Evolutionary conservation across 306 rosid species (phyloP), one percentile per base, ranked within the genome.

Genomic region (Quercus agrifolia): DNA sequence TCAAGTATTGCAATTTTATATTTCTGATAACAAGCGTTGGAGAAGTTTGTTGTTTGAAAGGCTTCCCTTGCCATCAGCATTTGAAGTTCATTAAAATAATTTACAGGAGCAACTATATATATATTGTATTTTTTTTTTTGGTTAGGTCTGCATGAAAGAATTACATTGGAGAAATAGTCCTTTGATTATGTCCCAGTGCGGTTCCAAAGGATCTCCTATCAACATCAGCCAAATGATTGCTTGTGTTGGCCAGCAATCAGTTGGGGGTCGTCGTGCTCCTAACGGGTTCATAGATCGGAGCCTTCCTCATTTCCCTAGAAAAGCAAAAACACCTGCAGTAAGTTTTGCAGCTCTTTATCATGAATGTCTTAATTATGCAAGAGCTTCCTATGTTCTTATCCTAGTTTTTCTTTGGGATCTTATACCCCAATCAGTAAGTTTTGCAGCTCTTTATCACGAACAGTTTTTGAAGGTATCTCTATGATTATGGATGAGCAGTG

Each of bases 161-260:
- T 82, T 94, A 46, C 97, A 90, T 86, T 92, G 97, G 99, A 87
- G 99, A 86, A 94, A 94, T 76, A 94, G 99, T 79, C 99, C 99
- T 28, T 82, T 94, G 93, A 94, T 94, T 81, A 94, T 94, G 99
- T 91, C 97, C 21, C 97, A 94, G 77, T 94, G 99, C 77, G 99
- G 99, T 74, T 94, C 99, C 83, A 94, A 94, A 85, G 99, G 97
- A 81, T 94, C 99, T 81, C 87, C 93, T 59, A 90, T 87, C 77
- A 94, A 94, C 82, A 94, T 94, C 70, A 86, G 99, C 41, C 99
- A 94, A 84, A 94, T 94, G 99, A 86, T 92, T 88, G 97, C 97
- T 20, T 91, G 95, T 84, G 99, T 94, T 70, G 99, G 97, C 79
- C 99, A 94, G 79, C 99, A 94, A 75, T 85, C 92, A 9, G 99